phyloP scores from a whole-genome alignment of 768 basidiomycete genomes.

The Boletus bicolor region DNA sequence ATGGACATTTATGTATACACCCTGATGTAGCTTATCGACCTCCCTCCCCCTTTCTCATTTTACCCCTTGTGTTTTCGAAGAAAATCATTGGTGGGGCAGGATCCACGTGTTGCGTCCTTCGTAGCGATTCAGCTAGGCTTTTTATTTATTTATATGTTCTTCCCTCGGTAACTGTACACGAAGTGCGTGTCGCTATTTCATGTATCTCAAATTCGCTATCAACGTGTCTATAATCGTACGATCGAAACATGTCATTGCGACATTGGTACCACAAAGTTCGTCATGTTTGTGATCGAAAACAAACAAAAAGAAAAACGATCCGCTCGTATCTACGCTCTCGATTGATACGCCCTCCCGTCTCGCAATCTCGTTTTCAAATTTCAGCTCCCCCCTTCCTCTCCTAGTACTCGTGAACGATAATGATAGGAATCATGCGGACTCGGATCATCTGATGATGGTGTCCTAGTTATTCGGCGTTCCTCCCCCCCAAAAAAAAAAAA shows the following conservation, averaged over 20 bases:
- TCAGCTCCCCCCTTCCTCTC: no score
- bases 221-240: not conserved
- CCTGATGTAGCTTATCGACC: slow-evolving; percentile 18
- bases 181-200: not conserved
- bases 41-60: no score
- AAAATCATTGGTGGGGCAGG: not conserved
- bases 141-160: not conserved
- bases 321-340: no score
- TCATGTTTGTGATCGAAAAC: not conserved
- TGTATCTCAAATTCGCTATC: not conserved
- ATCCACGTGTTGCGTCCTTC: not conserved
- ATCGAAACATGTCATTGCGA: no score
- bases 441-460: no score
- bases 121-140: not conserved
- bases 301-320: no score
- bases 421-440: not conserved
- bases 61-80: not conserved
- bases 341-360: no score
- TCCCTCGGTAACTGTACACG: not conserved
- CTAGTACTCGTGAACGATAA: no score
- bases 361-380: no score
- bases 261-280: no score
- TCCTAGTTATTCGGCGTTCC: no score
- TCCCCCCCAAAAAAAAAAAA: no score
- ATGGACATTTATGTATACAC: slow-evolving; percentile 9